Evolutionary conservation across 2,329 filamentous ascomycete species (phyloP), one percentile per base, ranked within the genome.

Genomic region (Colletotrichum tropicicola): DNA sequence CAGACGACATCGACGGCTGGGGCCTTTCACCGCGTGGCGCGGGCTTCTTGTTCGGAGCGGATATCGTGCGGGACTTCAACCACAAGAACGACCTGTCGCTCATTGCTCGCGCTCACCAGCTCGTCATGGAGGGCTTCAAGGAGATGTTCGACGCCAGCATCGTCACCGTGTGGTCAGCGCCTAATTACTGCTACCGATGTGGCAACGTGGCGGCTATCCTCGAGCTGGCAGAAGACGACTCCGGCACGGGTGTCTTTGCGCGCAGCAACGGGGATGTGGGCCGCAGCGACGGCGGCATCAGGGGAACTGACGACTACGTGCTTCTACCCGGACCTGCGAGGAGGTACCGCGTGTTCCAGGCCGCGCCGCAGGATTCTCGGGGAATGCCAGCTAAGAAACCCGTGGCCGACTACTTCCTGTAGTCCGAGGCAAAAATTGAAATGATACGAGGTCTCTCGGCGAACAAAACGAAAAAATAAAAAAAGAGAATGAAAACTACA

Each of bases 381-480:
- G 96, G 96, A 5, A 99, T 99, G 96, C 96, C 96, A 64, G 96
- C 96, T 3, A 99, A 99, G 87, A 98, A 98, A 79, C 96, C 96
- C 3, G 93, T 97, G 56, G 94, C 94, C 13, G 95, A 98, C 80
- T 99, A 98, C 82, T 99, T 99, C 78, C 82, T 99, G 79, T 90
- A 76, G 77, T 41, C 5, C 10, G 6, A 28, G 49, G 59, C 27
- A 52, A 39, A 57, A 55, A 45, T 43, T 66, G 60, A 73, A 68
- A 72, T n/a, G 28, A 47, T 55, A 23, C 47, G 19, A 28, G 41
- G 19, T 19, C 30, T 32, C 25, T 13, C 17, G 25, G 39, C 19
- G 25, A 43, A 37, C 19, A 39, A 41, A 27, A 27, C 13, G 43
- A 17, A 17, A 60, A 21, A n/a, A 43, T 21, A 28, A 35, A 27